These are phyloP conservation scores for Thamnidium elegans DNA, from an alignment of 192 early-diverging fungal species.

Conservation along the genomic window DNA sequence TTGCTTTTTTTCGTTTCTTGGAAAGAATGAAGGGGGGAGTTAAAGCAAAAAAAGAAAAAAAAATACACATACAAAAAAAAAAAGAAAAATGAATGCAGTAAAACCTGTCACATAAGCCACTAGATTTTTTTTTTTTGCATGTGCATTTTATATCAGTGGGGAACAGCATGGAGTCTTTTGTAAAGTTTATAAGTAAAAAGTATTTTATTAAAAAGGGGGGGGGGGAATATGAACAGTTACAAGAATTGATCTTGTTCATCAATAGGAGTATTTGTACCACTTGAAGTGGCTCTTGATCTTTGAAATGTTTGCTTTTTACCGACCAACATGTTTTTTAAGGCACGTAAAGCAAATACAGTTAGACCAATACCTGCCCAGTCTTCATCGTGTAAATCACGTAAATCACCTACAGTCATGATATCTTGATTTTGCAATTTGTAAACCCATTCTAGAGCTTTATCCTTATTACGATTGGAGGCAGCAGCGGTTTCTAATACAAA, in stretches of 20 bases:
- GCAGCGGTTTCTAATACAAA: constrained; percentile 68
- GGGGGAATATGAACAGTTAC: no score
- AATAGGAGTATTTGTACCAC: constrained; percentile 18
- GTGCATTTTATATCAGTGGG: no score
- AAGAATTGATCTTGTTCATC: constrained; percentile 21
- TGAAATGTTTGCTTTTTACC: constrained; percentile 33
- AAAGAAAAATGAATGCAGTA: no score
- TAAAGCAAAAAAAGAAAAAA: not conserved
- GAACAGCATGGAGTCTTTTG: no score
- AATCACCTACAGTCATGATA: constrained; percentile 76
- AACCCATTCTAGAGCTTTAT: constrained; percentile 74
- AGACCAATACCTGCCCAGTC: constrained; percentile 67
- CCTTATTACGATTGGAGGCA: constrained; percentile 60
- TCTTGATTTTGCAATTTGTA: constrained; percentile 66
- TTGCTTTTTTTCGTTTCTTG: constrained; percentile 12
- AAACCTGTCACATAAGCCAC: no score
- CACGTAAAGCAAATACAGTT: constrained; percentile 55
- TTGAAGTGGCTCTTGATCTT: constrained; percentile 7
- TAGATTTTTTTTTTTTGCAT: no score
- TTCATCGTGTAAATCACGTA: constrained; percentile 68
- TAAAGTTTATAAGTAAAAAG: no score
- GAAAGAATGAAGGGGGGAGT: not conserved
- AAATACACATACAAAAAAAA: not conserved
- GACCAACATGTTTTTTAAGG: constrained; percentile 49
- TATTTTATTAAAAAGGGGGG: no score